phyloP scores from a whole-genome alignment of 306 rosid genomes.

The Vigna reflexopilosa region DNA sequence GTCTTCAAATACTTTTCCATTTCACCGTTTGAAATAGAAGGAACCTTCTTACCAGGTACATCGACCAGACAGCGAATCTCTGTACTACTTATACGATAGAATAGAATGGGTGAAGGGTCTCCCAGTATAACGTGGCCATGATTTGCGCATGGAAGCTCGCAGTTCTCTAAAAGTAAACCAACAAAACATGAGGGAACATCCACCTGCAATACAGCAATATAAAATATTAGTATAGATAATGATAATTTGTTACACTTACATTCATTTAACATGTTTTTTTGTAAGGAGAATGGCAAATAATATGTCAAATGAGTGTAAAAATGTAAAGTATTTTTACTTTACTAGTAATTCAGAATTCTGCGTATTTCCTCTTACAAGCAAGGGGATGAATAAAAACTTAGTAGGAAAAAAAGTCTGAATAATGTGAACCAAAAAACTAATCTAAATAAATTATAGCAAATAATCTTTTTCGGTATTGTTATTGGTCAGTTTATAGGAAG shows the following conservation, averaged over 20 bases:
- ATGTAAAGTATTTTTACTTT: no score
- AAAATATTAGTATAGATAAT: neutral
- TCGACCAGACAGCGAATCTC: slow-evolving; percentile 98
- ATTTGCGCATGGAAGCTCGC: slow-evolving; percentile 92
- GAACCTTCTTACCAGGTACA: slow-evolving; percentile 96
- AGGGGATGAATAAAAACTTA: neutral
- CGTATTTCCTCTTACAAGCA: slow-evolving; percentile 21
- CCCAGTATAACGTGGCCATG: slow-evolving; percentile 91
- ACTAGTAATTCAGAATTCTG: slow-evolving; percentile 14
- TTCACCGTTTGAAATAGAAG: slow-evolving; percentile 95
- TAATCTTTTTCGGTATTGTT: neutral
- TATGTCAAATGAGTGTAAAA: no score
- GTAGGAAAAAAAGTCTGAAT: slow-evolving; percentile 13
- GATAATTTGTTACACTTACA: no score
- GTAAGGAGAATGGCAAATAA: no score
- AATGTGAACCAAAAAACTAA: neutral
- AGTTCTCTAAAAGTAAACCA: slow-evolving; percentile 84
- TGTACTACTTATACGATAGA: slow-evolving; percentile 90
- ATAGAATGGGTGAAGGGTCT: slow-evolving; percentile 96
- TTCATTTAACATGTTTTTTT: no score
- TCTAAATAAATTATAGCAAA: slow-evolving; percentile 15
- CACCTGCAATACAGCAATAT: slow-evolving; percentile 64
- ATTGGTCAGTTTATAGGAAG: slow-evolving; percentile 13
- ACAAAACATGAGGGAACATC: slow-evolving; percentile 95
- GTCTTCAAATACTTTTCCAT: slow-evolving; percentile 88